A percentile compares a stretch with the other conserved stretches of the same genome.
phyloP scores from a whole-genome alignment of 495 filamentous ascomycete genomes.

The Lentithecium fluviatile region DNA sequence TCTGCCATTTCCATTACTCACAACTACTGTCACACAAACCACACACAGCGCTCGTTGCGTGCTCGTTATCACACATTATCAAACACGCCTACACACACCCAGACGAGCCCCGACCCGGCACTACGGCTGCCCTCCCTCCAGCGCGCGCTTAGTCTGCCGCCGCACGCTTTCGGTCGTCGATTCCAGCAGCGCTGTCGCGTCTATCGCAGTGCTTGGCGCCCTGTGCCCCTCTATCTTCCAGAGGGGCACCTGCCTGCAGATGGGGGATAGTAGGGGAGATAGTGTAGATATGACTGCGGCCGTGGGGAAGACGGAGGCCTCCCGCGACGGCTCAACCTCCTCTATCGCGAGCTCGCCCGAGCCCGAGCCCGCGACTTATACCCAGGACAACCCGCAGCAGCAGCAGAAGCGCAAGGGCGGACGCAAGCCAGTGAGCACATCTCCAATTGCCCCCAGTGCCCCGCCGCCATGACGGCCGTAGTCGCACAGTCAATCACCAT shows the following conservation, averaged over 20 bases:
- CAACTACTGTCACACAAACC: conserved; percentile 35
- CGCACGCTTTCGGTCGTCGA: conserved; percentile 17
- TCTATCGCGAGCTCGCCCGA: conserved; percentile 51
- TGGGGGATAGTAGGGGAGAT: conserved; percentile 36
- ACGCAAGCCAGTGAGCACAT: conserved; percentile 79
- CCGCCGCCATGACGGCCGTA: conserved; percentile 26
- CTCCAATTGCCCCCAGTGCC: conserved; percentile 21
- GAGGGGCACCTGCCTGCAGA: conserved; percentile 40
- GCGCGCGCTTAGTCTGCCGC: conserved; percentile 34
- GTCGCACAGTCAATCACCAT: conserved; percentile 22
- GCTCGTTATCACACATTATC: conserved; percentile 38
- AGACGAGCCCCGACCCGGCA: conserved; percentile 11
- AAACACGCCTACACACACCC: conserved; percentile 33
- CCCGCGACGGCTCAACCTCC: conserved; percentile 42
- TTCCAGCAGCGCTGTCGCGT: conserved; percentile 16
- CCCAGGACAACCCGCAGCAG: conserved; percentile 58
- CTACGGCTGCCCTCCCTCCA: conserved; percentile 14
- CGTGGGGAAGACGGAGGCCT: conserved; percentile 39
- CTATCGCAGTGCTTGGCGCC: conserved; percentile 35
- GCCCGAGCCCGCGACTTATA: conserved; percentile 56
- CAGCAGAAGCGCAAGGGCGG: conserved; percentile 93
- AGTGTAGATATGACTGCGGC: conserved; percentile 40
- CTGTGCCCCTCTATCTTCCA: conserved; percentile 33
- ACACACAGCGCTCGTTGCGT: conserved; percentile 13
- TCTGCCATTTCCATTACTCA: conserved; percentile 44